Percentiles rank a stretch among this genome's conserved stretches.
Evolutionary conservation across 305 asterid genomes (phyloP).

Genomic region (Fraxinus sp.): DNA sequence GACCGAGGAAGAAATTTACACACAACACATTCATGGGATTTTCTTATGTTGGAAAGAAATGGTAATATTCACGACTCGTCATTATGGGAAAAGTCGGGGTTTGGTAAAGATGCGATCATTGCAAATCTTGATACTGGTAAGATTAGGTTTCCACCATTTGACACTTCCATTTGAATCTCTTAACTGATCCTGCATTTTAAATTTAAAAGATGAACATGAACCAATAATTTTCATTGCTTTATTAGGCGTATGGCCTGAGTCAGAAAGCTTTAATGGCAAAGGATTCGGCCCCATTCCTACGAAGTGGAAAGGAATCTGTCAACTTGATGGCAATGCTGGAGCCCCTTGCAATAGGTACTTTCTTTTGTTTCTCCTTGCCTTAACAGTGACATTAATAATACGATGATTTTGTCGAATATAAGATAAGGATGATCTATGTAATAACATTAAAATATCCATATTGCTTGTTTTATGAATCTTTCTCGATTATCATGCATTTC

Average conservation of each 20-base stretch:
- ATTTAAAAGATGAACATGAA: background rate
- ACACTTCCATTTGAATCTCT: background rate
- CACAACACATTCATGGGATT: slow-evolving; percentile 17
- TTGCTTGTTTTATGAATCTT: background rate
- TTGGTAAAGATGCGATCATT: slow-evolving; percentile 26
- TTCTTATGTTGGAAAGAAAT: slow-evolving; percentile 13
- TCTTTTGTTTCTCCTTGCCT: background rate
- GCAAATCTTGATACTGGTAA: slow-evolving; percentile 24
- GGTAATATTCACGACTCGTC: slow-evolving; percentile 12
- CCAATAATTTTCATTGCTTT: background rate
- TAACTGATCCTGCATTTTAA: background rate
- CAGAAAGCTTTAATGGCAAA: slow-evolving; percentile 38
- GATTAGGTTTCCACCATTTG: background rate
- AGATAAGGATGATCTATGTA: background rate
- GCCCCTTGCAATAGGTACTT: slow-evolving; percentile 29
- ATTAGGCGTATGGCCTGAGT: slow-evolving; percentile 48
- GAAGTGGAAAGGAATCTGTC: slow-evolving; percentile 41
- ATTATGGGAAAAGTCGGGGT: slow-evolving; percentile 17
- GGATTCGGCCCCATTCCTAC: slow-evolving; percentile 41
- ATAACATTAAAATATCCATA: background rate
- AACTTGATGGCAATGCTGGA: slow-evolving; percentile 20
- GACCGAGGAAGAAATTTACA: too few species aligned
- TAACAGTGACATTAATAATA: background rate
- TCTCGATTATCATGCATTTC: background rate
- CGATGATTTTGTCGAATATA: background rate